These are phyloP conservation scores for Penicillium turbatum DNA, from an alignment of 495 filamentous ascomycete genomes.

Conservation along the genomic window DNA sequence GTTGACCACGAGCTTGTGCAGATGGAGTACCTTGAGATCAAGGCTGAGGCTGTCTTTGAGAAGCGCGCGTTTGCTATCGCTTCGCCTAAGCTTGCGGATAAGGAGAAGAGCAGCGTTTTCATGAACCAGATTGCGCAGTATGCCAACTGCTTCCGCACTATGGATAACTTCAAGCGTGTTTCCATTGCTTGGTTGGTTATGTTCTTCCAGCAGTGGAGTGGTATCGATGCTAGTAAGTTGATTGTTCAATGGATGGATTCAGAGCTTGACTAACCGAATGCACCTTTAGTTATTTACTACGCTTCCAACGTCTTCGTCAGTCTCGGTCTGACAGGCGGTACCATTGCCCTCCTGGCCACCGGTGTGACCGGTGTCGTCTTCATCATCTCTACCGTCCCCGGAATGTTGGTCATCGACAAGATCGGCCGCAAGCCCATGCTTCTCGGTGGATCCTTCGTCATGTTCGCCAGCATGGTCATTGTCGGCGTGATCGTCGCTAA, in stretches of 20 bases:
- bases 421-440: conserved; percentile 74
- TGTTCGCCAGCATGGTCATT: conserved; percentile 42
- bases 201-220: conserved; percentile 44
- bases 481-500: conserved; percentile 44
- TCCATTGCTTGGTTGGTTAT: conserved; percentile 37
- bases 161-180: conserved; percentile 41
- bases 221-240: conserved; percentile 37
- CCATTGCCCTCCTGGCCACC: conserved; percentile 61
- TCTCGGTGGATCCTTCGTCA: conserved; percentile 55
- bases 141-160: conserved; percentile 31
- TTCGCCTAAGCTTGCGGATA: conserved; percentile 32
- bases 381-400: conserved; percentile 67
- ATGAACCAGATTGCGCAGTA: conserved; percentile 39
- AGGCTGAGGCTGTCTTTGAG: conserved; percentile 40
- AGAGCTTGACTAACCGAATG: background rate
- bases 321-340: conserved; percentile 78
- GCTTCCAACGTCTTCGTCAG: conserved; percentile 52
- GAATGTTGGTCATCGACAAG: conserved; percentile 67
- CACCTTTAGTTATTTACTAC: conserved; percentile 30
- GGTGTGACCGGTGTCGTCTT: conserved; percentile 64
- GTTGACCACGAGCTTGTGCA: conserved; percentile 37
- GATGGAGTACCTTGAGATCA: conserved; percentile 44
- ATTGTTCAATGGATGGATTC: background rate
- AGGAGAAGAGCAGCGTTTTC: conserved; percentile 25
- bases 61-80: conserved; percentile 36